Base-by-base conservation (phyloP, 768 basidiomycete species). In the Russula sp. region DNA sequence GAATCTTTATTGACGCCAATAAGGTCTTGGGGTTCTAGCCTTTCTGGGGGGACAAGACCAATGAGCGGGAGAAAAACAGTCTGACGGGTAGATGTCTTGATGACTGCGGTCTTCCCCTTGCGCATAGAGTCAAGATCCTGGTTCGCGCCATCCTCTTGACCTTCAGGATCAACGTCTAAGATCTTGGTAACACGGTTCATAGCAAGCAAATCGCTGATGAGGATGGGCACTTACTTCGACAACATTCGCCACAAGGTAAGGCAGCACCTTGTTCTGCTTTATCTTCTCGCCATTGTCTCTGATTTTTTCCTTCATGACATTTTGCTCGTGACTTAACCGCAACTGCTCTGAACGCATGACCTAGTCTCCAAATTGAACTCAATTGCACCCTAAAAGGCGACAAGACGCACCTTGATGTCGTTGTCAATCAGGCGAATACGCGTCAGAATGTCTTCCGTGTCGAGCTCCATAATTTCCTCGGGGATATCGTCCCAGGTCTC, bases 1-100 rank as follows among this genome's bases (percentile, higher is more conserved):
- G 96, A 98, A 73, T 99, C 97, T 75, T 99, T 99, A 80, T 99
- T 98, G 55, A 98, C 96, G 66, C 97, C 97, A 69, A 99, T 95
- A 53, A 99, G 85, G 76, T 98, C 97, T 49, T 89, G 82, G 4
- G 96, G 96, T 70, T 82, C 87, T 65, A 99, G 86, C 69, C 92
- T 78, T 63, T 95, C 92, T 50, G 94, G 84, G 22, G 96, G 91
- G 31, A 98, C 97, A 61, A 99, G 91, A 62, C 97, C 97, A 68
- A 98, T 95, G 71, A 99, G 84, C 14, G 97, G 97, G 14, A 99
- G 85, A 80, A 99, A 99, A 48, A 99, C 94, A 51, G 97, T 98
- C 77, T 97, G 97, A 63, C 97, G 88, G 8, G 96, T 98, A 1
- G 94, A 95, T 5, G 97, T 98, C 78, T 99, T 99, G 79, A 98